Base-by-base conservation (phyloP, 2,329 filamentous ascomycete species). In the Anisogramma anomala region DNA sequence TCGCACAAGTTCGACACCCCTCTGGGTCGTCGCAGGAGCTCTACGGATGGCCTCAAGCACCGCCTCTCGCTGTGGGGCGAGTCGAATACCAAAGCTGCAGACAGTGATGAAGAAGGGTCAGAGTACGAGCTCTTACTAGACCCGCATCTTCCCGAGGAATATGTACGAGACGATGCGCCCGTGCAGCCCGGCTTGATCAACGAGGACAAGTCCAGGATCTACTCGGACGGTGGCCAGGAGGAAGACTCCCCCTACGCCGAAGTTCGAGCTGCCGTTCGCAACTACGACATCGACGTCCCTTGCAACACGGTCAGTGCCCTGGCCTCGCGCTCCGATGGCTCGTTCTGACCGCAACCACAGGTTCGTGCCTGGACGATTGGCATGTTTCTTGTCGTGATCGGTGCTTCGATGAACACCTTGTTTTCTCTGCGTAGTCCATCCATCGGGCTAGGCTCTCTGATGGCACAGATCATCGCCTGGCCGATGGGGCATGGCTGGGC, bases 161-260 rank as follows among this genome's bases (percentile, higher is more conserved):
- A 68, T 47, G 53, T 56, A 20, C 60, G 61, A 28, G 58, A 38
- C 5, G 28, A 22, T 36, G 48, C 36, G 48, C 51, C 37, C 47
- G 35, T 28, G 49, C 18, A 27, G 30, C 42, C 48, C 20, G 44
- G 38, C 27, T 45, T 43, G 32, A 33, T 43, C 41, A 52, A 52
- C 34, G 48, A 50, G 31, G 52, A 53, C 15, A 50, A 43, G 39
- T 33, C 46, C 2, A 46, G 46, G 43, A 33, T 40, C 25, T 41
- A 28, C 40, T 23, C 41, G 18, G 63, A 65, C 25, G 65, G 68
- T 6, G 57, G 41, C n/a, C 37, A 62, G 22, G 45, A 62, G 26
- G 71, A 77, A 44, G 63, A 78, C 54, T 82, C 77, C 2, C 78
- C 77, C 0, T 82, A 82, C 51, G 71, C 77, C 20, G 77, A 82